Conservation (phyloP, 78 protist species). For the Monocercomonoides exilis region DNA sequence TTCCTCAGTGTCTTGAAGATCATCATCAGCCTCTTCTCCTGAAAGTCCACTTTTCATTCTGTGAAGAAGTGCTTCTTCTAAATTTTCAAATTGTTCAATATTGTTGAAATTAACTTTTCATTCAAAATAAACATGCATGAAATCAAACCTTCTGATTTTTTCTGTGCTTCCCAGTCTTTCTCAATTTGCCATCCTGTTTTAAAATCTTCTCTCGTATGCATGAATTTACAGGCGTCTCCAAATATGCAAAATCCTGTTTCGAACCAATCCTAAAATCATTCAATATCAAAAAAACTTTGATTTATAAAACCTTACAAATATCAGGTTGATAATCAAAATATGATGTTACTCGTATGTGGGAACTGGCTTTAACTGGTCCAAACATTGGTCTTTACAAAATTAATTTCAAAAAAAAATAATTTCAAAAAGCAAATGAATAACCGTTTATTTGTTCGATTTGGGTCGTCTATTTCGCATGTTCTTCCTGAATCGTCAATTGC, state of each 20-base stretch:
- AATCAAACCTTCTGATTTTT: background rate
- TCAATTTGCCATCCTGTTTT: slow-evolving; percentile 12
- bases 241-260: slow-evolving; percentile 1
- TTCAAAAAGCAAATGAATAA: background rate
- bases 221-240: slow-evolving; percentile 6
- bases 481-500: no score
- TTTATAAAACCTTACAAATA: background rate
- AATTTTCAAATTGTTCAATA: no score
- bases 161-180: slow-evolving; percentile 6
- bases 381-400: background rate
- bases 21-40: background rate
- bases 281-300: background rate
- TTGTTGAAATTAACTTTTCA: background rate
- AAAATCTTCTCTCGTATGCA: background rate
- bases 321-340: background rate
- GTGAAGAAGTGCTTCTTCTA: background rate
- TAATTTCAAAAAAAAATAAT: background rate
- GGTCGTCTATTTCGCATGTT: background rate
- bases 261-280: background rate
- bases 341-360: background rate
- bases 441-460: background rate
- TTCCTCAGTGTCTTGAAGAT: background rate
- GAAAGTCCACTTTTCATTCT: background rate
- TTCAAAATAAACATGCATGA: background rate
- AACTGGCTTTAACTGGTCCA: background rate